These are phyloP conservation scores for Hyaloperonospora brassicae DNA, from an alignment of 352 stramenopile genomes.

Conservation along the genomic window DNA sequence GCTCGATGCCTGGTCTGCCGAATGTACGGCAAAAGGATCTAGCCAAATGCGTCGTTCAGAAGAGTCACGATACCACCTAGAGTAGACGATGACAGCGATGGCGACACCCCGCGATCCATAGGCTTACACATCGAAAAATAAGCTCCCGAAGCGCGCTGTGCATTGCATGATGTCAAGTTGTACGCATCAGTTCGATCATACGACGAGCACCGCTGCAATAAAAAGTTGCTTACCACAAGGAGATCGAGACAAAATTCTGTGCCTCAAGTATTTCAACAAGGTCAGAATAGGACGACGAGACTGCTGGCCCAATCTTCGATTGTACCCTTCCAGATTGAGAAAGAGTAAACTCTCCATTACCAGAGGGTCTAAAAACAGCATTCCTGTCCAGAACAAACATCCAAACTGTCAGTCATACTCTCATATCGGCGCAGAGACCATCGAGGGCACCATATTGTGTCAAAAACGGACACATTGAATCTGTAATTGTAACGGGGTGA, in stretches of 20 bases:
- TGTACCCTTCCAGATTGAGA: conserved; percentile 84
- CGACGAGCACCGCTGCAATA: neutral
- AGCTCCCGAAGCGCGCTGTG: conserved; percentile 64
- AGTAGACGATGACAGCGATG: conserved; percentile 25
- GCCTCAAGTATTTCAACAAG: conserved; percentile 76
- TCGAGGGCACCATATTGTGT: conserved; percentile 91
- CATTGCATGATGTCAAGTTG: conserved; percentile 5
- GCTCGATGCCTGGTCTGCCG: conserved; percentile 31
- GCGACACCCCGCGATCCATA: conserved; percentile 17
- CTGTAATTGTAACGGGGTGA: too few relatives aligned
- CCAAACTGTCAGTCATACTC: neutral
- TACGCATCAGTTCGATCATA: neutral
- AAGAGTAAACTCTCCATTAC: conserved; percentile 91
- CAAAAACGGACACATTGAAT: conserved; percentile 66
- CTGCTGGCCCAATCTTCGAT: conserved; percentile 62
- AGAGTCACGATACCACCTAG: conserved; percentile 48
- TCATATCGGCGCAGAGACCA: conserved; percentile 23
- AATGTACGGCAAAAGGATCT: conserved; percentile 71
- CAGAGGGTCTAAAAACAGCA: conserved; percentile 87
- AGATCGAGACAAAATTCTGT: conserved; percentile 82
- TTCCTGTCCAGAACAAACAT: conserved; percentile 29
- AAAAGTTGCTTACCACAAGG: conserved; percentile 51
- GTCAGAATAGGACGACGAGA: conserved; percentile 70
- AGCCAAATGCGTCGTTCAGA: conserved; percentile 72
- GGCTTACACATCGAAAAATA: conserved; percentile 71